A percentile compares a stretch with the other conserved stretches of the same genome.
Conservation (phyloP, 176 grass and related monocot species). For the Zoysia pacifica region DNA sequence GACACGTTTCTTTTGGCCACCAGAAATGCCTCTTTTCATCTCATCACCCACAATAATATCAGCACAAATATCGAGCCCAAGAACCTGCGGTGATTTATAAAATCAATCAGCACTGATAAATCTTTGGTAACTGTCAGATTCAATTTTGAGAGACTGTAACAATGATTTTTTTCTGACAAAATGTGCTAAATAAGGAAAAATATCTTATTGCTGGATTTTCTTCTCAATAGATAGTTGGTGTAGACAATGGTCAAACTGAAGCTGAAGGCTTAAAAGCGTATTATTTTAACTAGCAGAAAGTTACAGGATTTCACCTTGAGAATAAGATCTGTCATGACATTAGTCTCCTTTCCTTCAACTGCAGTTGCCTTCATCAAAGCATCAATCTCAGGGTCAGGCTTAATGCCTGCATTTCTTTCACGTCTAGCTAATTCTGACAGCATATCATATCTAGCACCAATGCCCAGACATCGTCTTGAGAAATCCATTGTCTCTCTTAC, state of each 20-base stretch:
- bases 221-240: neutral
- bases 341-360: slow-evolving; percentile 53
- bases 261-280: neutral
- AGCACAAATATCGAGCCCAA: slow-evolving; percentile 71
- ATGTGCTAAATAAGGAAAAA: neutral
- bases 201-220: neutral
- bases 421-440: slow-evolving; percentile 51
- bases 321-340: slow-evolving; percentile 53
- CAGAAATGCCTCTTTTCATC: slow-evolving; percentile 85
- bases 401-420: slow-evolving; percentile 63
- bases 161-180: neutral
- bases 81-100: slow-evolving; percentile 45
- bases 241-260: slow-evolving; percentile 14
- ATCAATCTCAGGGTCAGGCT: slow-evolving; percentile 69
- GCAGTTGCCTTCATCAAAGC: slow-evolving; percentile 75
- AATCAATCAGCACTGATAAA: slow-evolving; percentile 26
- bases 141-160: neutral
- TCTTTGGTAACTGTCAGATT: neutral
- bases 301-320: slow-evolving; percentile 54
- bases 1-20: slow-evolving; percentile 69
- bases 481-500: slow-evolving; percentile 75
- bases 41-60: slow-evolving; percentile 66
- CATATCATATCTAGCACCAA: slow-evolving; percentile 67
- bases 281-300: neutral
- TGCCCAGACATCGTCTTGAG: slow-evolving; percentile 61